Conservation (phyloP, 164 flowering plant genomes). For the Buxus sempervirens region DNA sequence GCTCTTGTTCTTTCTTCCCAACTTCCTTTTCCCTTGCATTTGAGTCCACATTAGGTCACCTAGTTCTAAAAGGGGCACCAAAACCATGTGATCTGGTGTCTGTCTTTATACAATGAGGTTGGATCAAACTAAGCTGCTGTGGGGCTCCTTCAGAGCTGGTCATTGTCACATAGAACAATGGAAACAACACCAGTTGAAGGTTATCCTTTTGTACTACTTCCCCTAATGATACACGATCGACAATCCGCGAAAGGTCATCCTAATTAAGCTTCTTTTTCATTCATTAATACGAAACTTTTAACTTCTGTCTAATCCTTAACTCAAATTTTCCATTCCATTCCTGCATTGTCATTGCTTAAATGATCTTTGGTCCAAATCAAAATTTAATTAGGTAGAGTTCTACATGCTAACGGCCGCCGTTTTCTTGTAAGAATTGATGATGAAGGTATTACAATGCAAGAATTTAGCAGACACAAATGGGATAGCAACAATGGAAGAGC, state of each 20-base stretch:
- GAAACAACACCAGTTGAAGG: neutral
- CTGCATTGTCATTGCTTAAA: no score
- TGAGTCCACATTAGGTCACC: neutral
- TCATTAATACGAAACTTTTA: neutral
- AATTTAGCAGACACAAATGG: no score
- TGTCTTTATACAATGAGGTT: neutral
- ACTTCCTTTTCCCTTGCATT: neutral
- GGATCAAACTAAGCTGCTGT: no score
- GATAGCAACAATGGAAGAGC: neutral
- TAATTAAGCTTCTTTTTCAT: neutral
- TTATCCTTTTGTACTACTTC: neutral
- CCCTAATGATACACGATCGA: neutral
- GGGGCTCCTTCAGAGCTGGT: no score
- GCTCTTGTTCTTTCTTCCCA: constrained; percentile 25
- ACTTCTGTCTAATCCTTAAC: neutral
- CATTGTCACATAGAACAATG: no score
- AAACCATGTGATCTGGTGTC: neutral
- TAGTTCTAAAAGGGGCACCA: no score
- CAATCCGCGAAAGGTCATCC: neutral
- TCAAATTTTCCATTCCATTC: no score
- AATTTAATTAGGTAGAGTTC: no score
- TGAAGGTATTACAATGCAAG: no score
- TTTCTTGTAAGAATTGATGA: no score
- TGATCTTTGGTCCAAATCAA: no score
- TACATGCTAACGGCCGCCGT: no score